Conservation (phyloP, 2,329 filamentous ascomycete genomes). For the Stachybotrys chlorohalonatus region DNA sequence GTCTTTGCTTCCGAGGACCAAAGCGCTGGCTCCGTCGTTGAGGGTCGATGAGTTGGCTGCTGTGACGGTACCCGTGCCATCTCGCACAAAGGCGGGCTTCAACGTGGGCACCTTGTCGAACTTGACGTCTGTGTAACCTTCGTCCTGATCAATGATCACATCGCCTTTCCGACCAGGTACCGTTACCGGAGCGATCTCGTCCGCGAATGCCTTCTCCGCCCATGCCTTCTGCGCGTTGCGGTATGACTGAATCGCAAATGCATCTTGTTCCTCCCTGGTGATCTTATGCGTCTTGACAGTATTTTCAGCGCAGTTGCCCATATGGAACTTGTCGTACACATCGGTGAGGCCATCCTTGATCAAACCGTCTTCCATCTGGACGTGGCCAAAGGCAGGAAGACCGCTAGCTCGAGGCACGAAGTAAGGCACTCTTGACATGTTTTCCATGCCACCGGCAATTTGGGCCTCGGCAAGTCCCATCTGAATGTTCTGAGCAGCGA, state of each 20-base stretch:
- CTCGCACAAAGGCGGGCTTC: conserved; percentile 83
- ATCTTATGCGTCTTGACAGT: conserved; percentile 83
- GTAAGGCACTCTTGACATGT: conserved; percentile 90
- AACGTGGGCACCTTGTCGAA: conserved; percentile 76
- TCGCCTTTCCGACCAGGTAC: conserved; percentile 80
- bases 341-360: conserved; percentile 94
- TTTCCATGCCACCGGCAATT: conserved; percentile 95
- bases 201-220: conserved; percentile 71
- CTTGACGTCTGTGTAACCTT: conserved; percentile 82
- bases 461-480: conserved; percentile 82
- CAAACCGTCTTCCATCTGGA: conserved; percentile 82
- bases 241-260: conserved; percentile 84
- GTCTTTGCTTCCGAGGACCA: conserved; percentile 75
- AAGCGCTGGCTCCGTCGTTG: conserved; percentile 86
- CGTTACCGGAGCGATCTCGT: conserved; percentile 84
- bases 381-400: conserved; percentile 76
- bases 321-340: conserved; percentile 94
- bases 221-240: conserved; percentile 84
- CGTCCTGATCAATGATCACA: conserved; percentile 68
- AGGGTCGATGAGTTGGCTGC: conserved; percentile 91
- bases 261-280: conserved; percentile 78
- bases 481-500: conserved; percentile 92
- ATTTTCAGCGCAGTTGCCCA: conserved; percentile 94
- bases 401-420: conserved; percentile 78
- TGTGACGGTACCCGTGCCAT: conserved; percentile 83